These are phyloP conservation scores for Rosa hybrid DNA, from an alignment of 331 rosid species.

Conservation along the genomic window DNA sequence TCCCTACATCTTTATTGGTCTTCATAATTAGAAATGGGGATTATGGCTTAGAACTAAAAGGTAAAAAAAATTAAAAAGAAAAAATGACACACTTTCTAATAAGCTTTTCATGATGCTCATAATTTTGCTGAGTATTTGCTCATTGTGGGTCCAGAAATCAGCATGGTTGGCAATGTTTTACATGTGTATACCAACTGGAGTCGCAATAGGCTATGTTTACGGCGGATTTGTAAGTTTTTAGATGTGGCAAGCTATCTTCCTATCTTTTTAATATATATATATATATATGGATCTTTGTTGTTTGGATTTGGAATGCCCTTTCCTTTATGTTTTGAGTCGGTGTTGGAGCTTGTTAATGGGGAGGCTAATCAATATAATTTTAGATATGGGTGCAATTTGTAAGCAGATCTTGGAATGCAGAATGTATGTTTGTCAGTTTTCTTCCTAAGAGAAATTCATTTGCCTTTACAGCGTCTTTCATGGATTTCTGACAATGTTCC, in stretches of 20 bases:
- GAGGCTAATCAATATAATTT: background rate
- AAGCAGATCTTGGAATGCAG: background rate
- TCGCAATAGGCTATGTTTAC: conserved; percentile 88
- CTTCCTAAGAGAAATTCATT: background rate
- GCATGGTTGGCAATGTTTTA: conserved; percentile 94
- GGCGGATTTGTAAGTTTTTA: conserved; percentile 82
- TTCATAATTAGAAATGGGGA: conserved; percentile 9
- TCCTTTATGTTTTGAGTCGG: background rate
- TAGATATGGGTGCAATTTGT: background rate
- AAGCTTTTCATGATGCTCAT: conserved; percentile 20
- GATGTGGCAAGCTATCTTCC: conserved; percentile 14
- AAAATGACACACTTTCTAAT: background rate
- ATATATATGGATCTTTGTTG: conserved; percentile 14
- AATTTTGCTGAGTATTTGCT: conserved; percentile 13
- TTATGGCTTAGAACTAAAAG: background rate
- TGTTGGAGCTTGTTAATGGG: background rate
- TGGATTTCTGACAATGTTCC: background rate
- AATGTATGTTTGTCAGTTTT: background rate
- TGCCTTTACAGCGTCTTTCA: background rate
- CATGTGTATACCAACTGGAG: conserved; percentile 97
- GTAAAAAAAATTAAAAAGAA: background rate
- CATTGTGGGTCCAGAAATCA: conserved; percentile 67
- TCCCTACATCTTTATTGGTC: background rate
- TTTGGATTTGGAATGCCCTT: background rate
- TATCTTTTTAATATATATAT: conserved; percentile 3